Evolutionary conservation across 805 yeast genomes (phyloP), one percentile per base, ranked within the genome.

Genomic region (Candida khao-thaluensis): DNA sequence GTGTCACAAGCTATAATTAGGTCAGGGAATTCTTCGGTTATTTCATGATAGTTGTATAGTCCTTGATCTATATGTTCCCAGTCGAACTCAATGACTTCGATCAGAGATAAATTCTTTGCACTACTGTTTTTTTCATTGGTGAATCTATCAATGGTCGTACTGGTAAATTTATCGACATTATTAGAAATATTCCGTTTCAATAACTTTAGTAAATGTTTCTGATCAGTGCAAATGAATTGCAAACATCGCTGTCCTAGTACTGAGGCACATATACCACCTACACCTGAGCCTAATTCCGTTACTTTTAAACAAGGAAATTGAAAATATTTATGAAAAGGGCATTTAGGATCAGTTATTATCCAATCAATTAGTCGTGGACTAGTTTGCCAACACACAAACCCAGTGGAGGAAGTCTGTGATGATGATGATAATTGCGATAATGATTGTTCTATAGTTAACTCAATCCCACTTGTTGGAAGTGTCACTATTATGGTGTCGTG

Each of bases 201-300:
- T 8, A 79, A 56, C 51, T 76, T 79, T 34, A 81, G 46, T 6
- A 81, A 48, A 41, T 71, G 80, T 18, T 52, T 56, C 50, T 81
- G 86, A 52, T 82, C 89, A 0, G 83, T 73, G 1, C 81, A 79
- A 2, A 81, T 56, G 46, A 66, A 81, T 9, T 53, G 55, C 1
- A 9, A 41, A n/a, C 43, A 65, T 49, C 11, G 41, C 0, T 44
- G 65, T n/a, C 41, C 77, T 60, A 45, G 68, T 7, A 28, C 64
- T 39, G 56, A 59, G 0, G 76, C 76, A 7, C 74, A 52, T 3
- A 81, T 50, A 0, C 82, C 85, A 2, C 77, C 66, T 0, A 72
- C 71, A 0, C 89, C 89, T 10, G 84, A 57, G 0, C 89, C 89
- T 3, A 82, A 51, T 44, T 82, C 89, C 7, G 81, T 57, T 0